Evolutionary conservation across 1,139 yeast species (phyloP), one percentile per base, ranked within the genome.

Genomic region (Nakaseomyces bracarensis): DNA sequence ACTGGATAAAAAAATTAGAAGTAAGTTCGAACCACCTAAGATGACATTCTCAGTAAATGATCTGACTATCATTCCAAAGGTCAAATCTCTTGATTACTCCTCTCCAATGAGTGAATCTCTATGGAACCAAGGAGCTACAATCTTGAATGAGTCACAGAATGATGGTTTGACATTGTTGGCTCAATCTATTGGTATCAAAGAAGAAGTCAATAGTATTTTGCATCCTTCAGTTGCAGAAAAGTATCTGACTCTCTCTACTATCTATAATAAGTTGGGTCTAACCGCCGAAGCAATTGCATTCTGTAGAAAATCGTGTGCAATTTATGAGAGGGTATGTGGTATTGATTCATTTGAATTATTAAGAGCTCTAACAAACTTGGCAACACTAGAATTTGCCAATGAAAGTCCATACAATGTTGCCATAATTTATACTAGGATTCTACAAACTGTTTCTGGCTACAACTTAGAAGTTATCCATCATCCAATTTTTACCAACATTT

Each of bases 291-390:
- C 96, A 4, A 72, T 79, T 43, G 72, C 71, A n/a, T 67, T 77
- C 50, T 75, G 82, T 19, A 79, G 94, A 53, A 81, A 77, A 60
- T 79, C 96, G 2, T 73, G 79, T 48, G 69, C 77, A 34, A 75
- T 87, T 46, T 71, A 79, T 44, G 97, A 91, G 68, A 77, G 97
- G 64, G 73, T 81, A 16, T 64, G 71, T 41, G 98, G 98, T 46
- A 64, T 79, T 50, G 97, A 89, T 60, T 75, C 93, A 6, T 75
- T 74, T 55, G 93, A 86, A 52, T 74, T 91, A 22, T 64, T 86
- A 27, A 74, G 86, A 48, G 71, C 86, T 27, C 75, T 82, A 59
- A 71, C 80, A 55, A 86, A 85, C 63, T 67, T 87, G 50, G 94
- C 94, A 1, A 74, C 71, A 55, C 73, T 75, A 55, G 96, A 87